These are phyloP conservation scores for Parsonsia alboflavescens DNA, from an alignment of 257 asterid species.

Conservation along the genomic window DNA sequence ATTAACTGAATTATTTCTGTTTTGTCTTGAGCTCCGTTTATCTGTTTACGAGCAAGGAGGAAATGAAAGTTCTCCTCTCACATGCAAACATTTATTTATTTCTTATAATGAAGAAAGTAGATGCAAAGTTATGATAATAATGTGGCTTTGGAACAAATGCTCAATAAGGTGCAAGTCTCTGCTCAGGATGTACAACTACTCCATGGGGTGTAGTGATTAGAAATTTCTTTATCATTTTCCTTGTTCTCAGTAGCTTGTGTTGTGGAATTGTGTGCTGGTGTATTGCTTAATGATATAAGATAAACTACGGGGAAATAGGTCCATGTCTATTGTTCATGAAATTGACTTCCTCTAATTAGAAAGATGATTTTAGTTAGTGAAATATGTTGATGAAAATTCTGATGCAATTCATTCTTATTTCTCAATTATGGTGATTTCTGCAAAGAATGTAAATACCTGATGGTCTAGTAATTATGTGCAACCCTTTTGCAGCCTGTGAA, in stretches of 20 bases:
- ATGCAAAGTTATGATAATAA: not conserved
- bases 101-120: not conserved
- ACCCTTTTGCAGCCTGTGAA: slow-evolving; percentile 62
- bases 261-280: not conserved
- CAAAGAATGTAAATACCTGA: not conserved
- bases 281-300: not conserved
- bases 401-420: not conserved
- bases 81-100: not conserved
- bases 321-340: not conserved
- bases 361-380: not conserved
- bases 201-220: not conserved
- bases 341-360: not conserved
- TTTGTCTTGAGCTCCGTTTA: not conserved
- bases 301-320: not conserved
- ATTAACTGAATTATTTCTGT: not conserved
- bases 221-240: not conserved
- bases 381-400: not conserved
- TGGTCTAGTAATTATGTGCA: slow-evolving; percentile 4
- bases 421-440: not conserved
- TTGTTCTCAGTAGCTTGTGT: not conserved
- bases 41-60: not conserved
- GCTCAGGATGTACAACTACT: not conserved
- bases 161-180: not conserved
- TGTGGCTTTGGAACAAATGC: not conserved
- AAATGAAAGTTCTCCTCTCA: not conserved